phyloP scores from a whole-genome alignment of 371 early-diverging fungal genomes.

The Actinomucor elegans region DNA sequence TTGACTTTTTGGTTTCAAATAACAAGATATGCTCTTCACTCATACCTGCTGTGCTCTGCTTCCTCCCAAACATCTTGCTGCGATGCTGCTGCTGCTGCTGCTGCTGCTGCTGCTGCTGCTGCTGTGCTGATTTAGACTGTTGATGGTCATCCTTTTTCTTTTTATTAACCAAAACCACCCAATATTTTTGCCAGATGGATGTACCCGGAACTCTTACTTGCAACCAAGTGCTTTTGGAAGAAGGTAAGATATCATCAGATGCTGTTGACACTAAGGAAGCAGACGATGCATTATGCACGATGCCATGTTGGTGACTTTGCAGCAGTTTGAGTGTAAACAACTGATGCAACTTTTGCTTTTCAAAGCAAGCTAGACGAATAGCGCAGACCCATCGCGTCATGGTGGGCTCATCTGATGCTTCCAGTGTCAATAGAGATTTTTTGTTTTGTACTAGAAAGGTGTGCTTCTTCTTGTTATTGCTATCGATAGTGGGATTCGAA shows the following conservation, averaged over 20 bases:
- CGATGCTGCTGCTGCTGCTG: slow-evolving; percentile 9
- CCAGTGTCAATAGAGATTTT: slow-evolving; percentile 49
- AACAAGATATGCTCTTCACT: slow-evolving; percentile 25
- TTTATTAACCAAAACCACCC: slow-evolving; percentile 49
- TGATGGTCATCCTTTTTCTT: slow-evolving; percentile 44
- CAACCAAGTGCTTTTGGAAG: slow-evolving; percentile 26
- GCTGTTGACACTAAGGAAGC: slow-evolving; percentile 8
- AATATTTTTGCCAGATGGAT: slow-evolving; percentile 63
- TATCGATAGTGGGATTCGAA: slow-evolving; percentile 31
- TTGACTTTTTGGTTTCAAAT: slow-evolving; percentile 57
- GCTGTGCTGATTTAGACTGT: too few relatives aligned
- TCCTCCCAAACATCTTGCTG: slow-evolving; percentile 38
- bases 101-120: too few relatives aligned
- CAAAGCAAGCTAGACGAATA: slow-evolving; percentile 75
- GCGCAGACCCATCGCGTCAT: slow-evolving; percentile 59
- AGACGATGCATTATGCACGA: slow-evolving; percentile 27
- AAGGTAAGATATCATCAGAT: slow-evolving; percentile 1
- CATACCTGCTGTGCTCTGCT: slow-evolving; percentile 25
- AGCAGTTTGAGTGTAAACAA: slow-evolving; percentile 67
- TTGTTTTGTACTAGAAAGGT: slow-evolving; percentile 38
- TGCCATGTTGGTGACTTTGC: not conserved
- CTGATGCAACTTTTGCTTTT: slow-evolving; percentile 70
- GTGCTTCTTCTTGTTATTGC: slow-evolving; percentile 42
- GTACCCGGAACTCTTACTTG: slow-evolving; percentile 61
- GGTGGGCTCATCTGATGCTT: slow-evolving; percentile 52